A percentile compares a stretch with the other conserved stretches of the same genome.
These are phyloP conservation scores for Scortechinia acanthostroma DNA, from an alignment of 2,329 filamentous ascomycete species.

Conservation along the genomic window DNA sequence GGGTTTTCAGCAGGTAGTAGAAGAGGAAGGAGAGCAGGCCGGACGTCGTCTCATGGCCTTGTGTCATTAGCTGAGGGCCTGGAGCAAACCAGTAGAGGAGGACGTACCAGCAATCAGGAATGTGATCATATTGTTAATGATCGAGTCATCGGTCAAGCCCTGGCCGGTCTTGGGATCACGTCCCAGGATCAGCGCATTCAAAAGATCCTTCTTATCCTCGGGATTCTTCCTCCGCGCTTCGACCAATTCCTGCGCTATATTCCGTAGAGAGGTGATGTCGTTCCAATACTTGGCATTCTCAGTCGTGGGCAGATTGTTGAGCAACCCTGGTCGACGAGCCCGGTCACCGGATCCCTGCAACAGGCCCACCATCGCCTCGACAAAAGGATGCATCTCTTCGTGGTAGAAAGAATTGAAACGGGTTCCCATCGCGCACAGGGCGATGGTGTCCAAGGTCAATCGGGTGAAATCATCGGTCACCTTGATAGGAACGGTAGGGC, in stretches of 20 bases:
- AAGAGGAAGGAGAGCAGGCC: constrained; percentile 41
- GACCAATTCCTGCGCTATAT: constrained; percentile 51
- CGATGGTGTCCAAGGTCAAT: constrained; percentile 67
- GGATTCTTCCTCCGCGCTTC: constrained; percentile 46
- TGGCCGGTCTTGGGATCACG: constrained; percentile 40
- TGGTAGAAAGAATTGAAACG: constrained; percentile 72
- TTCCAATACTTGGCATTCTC: constrained; percentile 35
- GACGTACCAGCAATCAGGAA: constrained; percentile 34
- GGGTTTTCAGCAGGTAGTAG: constrained; percentile 39
- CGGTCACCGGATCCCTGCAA: constrained; percentile 46
- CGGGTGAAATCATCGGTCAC: constrained; percentile 65
- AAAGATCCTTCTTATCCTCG: constrained; percentile 34
- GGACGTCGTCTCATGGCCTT: constrained; percentile 45
- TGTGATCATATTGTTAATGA: constrained; percentile 44
- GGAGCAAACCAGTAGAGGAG: background rate
- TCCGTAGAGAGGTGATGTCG: constrained; percentile 46
- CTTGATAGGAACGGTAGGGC: constrained; percentile 44
- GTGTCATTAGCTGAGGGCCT: background rate
- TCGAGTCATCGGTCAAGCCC: constrained; percentile 30
- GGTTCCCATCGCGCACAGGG: constrained; percentile 64
- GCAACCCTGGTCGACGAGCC: constrained; percentile 13
- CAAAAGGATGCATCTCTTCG: constrained; percentile 63
- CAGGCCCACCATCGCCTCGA: constrained; percentile 60
- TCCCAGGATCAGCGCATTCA: constrained; percentile 35
- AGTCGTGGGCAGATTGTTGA: constrained; percentile 7